phyloP scores from a whole-genome alignment of 805 yeast species.

The Candida ficus region DNA sequence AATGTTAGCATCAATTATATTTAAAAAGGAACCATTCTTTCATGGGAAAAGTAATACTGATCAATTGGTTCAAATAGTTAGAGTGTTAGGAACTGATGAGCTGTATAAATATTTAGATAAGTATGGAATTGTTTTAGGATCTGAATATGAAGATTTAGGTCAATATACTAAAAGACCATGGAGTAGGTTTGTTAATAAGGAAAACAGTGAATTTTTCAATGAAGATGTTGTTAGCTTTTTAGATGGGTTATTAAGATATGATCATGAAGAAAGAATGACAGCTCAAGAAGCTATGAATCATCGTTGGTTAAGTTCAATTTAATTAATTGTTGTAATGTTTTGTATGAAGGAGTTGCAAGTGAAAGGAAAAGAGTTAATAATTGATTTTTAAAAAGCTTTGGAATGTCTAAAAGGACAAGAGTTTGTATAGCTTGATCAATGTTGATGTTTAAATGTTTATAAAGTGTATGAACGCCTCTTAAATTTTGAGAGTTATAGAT shows the following conservation, averaged over 20 bases:
- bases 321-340: too few species aligned
- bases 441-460: too few species aligned
- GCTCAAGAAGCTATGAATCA: slow-evolving; percentile 87
- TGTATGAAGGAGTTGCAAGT: too few species aligned
- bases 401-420: too few species aligned
- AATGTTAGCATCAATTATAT: slow-evolving; percentile 83
- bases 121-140: slow-evolving; percentile 64
- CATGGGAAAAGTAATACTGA: slow-evolving; percentile 90
- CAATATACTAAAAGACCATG: slow-evolving; percentile 64
- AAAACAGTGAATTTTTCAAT: slow-evolving; percentile 45
- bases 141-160: slow-evolving; percentile 76
- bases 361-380: too few species aligned
- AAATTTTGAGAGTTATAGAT: too few species aligned
- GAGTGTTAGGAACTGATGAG: slow-evolving; percentile 81
- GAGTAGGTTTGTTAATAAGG: slow-evolving; percentile 53
- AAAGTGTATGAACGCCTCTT: too few species aligned
- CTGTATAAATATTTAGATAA: slow-evolving; percentile 59
- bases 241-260: slow-evolving; percentile 70
- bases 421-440: too few species aligned
- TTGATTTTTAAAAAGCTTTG: background rate
- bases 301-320: slow-evolving; percentile 44
- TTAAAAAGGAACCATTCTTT: slow-evolving; percentile 88
- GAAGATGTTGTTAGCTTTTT: slow-evolving; percentile 63
- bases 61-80: slow-evolving; percentile 84
- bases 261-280: slow-evolving; percentile 83